Percentiles rank a stretch among this genome's conserved stretches.
phyloP scores from a whole-genome alignment of 2,329 filamentous ascomycete species.

The Davidsoniella virescens region DNA sequence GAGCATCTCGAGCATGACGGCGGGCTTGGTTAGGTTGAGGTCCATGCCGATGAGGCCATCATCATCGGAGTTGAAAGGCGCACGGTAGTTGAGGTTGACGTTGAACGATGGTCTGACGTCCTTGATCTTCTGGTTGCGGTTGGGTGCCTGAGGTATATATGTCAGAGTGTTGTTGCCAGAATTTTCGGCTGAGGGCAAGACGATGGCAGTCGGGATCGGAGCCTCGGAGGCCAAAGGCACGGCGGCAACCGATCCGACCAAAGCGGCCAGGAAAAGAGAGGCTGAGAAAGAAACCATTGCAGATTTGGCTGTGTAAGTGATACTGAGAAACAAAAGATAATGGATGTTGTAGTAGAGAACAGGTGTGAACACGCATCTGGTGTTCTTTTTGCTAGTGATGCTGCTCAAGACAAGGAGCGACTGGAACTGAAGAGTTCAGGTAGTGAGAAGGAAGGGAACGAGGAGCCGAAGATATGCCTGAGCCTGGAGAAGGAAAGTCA shows the following conservation, averaged over 20 bases:
- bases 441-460: too few species aligned
- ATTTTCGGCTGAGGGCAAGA: not conserved
- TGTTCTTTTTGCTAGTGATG: too few species aligned
- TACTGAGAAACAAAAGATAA: too few species aligned
- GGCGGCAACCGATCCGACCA: not conserved
- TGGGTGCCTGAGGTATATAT: slow-evolving; percentile 9
- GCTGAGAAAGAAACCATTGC: too few species aligned
- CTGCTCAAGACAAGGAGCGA: too few species aligned
- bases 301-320: too few species aligned
- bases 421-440: too few species aligned
- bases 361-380: too few species aligned
- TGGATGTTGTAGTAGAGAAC: too few species aligned
- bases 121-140: slow-evolving; percentile 12
- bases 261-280: too few species aligned
- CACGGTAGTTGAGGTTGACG: slow-evolving; percentile 12
- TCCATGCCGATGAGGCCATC: slow-evolving; percentile 15
- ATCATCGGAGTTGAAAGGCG: slow-evolving; percentile 11
- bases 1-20: slow-evolving; percentile 16
- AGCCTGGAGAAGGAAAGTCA: too few species aligned
- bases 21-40: slow-evolving; percentile 15
- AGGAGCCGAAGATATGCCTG: too few species aligned
- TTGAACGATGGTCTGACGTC: slow-evolving; percentile 2
- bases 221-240: not conserved
- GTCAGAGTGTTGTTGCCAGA: slow-evolving; percentile 1
- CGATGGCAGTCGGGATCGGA: not conserved